phyloP scores from a whole-genome alignment of 2,329 filamentous ascomycete genomes.

The Nemania sp. region DNA sequence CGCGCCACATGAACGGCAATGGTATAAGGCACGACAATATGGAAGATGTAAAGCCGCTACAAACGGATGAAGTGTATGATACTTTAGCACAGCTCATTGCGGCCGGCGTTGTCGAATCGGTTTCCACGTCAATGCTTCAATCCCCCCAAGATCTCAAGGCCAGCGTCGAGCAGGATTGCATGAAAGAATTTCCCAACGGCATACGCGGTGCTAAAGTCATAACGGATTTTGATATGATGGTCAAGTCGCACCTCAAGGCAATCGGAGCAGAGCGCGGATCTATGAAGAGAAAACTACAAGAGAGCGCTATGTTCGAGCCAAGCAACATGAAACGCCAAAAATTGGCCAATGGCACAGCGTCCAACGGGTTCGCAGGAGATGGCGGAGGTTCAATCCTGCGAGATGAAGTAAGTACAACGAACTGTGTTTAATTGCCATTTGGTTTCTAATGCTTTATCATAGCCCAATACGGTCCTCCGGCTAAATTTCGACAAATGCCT shows the following conservation, averaged over 20 bases:
- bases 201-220: constrained; percentile 69
- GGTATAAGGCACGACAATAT: constrained; percentile 37
- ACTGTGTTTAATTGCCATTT: constrained; percentile 6
- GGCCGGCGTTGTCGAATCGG: constrained; percentile 68
- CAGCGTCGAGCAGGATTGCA: constrained; percentile 66
- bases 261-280: constrained; percentile 30
- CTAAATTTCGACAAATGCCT: constrained; percentile 85
- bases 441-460: constrained; percentile 34
- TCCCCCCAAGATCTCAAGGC: constrained; percentile 63
- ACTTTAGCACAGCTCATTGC: constrained; percentile 60
- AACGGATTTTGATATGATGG: constrained; percentile 54
- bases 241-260: constrained; percentile 32
- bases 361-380: constrained; percentile 44
- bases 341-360: constrained; percentile 51
- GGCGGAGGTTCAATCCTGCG: constrained; percentile 46
- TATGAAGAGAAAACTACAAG: constrained; percentile 35
- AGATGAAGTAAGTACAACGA: constrained; percentile 54
- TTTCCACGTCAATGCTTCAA: constrained; percentile 59
- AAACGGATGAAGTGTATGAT: constrained; percentile 51
- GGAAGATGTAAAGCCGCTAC: constrained; percentile 18
- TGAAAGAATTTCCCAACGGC: constrained; percentile 56
- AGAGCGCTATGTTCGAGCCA: constrained; percentile 26
- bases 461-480: constrained; percentile 74
- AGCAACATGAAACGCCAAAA: constrained; percentile 55
- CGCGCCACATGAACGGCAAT: constrained; percentile 40